Percentiles rank a stretch among this genome's conserved stretches.
Evolutionary conservation across 2,329 filamentous ascomycete species (phyloP).

Genomic region (Gaeumannomyces tritici): DNA sequence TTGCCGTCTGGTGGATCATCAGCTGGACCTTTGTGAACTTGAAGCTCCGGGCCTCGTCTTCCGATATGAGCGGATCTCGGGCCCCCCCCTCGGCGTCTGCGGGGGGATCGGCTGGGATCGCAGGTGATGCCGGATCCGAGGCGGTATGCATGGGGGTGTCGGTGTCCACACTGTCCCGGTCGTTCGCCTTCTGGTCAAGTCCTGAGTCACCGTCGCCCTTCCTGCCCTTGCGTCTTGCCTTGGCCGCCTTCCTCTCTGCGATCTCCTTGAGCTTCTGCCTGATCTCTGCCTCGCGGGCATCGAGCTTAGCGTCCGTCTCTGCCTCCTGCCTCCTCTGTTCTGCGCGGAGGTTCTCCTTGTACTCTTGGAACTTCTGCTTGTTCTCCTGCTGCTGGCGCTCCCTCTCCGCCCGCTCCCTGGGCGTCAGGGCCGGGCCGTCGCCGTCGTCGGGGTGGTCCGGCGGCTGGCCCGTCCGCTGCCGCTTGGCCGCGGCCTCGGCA

Average conservation of each 20-base stretch:
- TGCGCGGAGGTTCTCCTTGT: constrained; percentile 28
- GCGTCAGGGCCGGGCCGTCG: constrained; percentile 6
- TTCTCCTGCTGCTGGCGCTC: constrained; percentile 23
- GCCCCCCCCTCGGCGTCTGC: neutral
- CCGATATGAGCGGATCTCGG: neutral
- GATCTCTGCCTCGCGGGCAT: constrained; percentile 30
- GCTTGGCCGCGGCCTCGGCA: constrained; percentile 52
- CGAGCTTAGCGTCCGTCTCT: constrained; percentile 31
- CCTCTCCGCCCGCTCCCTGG: constrained; percentile 7
- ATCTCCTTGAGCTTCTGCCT: constrained; percentile 32
- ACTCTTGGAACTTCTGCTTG: constrained; percentile 27
- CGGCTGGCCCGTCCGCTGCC: neutral
- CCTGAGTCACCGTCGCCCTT: neutral
- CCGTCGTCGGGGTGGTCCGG: neutral
- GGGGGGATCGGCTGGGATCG: neutral
- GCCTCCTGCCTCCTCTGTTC: constrained; percentile 26
- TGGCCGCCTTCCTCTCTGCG: constrained; percentile 31
- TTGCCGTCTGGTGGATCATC: neutral
- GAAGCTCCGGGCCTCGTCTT: neutral
- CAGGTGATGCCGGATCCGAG: neutral
- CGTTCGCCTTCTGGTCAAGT: neutral
- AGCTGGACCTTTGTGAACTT: neutral
- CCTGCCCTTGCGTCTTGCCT: constrained; percentile 6
- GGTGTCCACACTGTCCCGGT: neutral
- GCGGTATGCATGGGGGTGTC: neutral